Percentiles rank a stretch among this genome's conserved stretches.
Evolutionary conservation across 2,329 filamentous ascomycete species (phyloP).

Genomic region (Mycosphaerella sp.): DNA sequence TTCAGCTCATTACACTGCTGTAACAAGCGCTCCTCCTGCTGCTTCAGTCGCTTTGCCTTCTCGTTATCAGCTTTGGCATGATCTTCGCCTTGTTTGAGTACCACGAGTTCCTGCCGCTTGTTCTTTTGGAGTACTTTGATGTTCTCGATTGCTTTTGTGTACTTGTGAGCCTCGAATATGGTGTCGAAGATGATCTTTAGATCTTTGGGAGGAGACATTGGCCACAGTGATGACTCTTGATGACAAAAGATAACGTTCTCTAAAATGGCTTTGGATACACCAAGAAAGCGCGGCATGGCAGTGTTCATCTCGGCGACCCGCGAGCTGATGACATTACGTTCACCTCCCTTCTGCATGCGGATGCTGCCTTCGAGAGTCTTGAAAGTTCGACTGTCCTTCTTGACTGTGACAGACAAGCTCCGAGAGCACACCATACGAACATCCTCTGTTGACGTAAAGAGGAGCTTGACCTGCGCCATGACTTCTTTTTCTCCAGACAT

Average conservation of each 20-base stretch:
- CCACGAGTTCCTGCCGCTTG: constrained; percentile 67
- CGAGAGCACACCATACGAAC: constrained; percentile 76
- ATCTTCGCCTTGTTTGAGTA: constrained; percentile 67
- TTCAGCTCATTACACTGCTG: constrained; percentile 59
- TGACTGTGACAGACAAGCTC: constrained; percentile 78
- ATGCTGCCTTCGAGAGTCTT: constrained; percentile 82
- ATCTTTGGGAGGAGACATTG: constrained; percentile 76
- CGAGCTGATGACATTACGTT: constrained; percentile 71
- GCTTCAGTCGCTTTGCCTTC: constrained; percentile 67
- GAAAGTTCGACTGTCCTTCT: constrained; percentile 67
- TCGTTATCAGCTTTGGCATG: constrained; percentile 81
- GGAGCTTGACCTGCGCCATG: constrained; percentile 82
- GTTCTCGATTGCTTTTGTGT: constrained; percentile 95
- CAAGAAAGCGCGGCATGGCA: constrained; percentile 77
- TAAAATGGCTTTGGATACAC: constrained; percentile 82
- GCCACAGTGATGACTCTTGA: constrained; percentile 96
- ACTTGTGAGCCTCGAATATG: constrained; percentile 95
- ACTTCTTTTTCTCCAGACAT: constrained; percentile 82
- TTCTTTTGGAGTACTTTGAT: constrained; percentile 81
- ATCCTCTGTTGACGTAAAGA: constrained; percentile 73
- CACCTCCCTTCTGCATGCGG: constrained; percentile 69
- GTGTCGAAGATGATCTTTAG: constrained; percentile 95
- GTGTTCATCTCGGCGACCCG: constrained; percentile 67
- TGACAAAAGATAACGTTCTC: constrained; percentile 98
- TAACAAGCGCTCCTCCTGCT: constrained; percentile 51